phyloP scores from a whole-genome alignment of 441 rosid species.

The Populus tomentosa region DNA sequence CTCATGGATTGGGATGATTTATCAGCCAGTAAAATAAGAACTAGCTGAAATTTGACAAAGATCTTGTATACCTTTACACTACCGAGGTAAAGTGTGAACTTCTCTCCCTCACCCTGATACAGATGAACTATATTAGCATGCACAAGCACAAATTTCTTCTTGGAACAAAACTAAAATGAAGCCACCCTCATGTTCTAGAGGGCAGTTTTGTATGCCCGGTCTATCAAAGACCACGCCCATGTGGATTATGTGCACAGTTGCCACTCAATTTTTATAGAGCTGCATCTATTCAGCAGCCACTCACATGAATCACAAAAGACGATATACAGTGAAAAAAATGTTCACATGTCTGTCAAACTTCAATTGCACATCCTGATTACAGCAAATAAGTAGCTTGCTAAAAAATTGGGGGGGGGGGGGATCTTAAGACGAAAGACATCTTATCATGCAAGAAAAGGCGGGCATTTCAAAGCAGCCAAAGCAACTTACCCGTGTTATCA shows the following conservation, averaged over 20 bases:
- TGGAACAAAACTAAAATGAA: too few species aligned
- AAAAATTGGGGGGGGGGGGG: neutral
- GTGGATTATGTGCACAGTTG: too few species aligned
- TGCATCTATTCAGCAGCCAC: neutral
- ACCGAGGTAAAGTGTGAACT: neutral
- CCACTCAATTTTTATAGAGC: too few species aligned
- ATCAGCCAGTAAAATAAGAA: neutral
- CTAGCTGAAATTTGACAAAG: neutral
- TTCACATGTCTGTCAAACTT: neutral
- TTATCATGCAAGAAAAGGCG: neutral
- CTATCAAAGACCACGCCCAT: too few species aligned
- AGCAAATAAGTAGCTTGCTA: neutral
- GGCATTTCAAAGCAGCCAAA: neutral
- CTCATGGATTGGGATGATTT: neutral
- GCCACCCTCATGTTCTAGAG: neutral
- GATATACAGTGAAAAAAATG: neutral
- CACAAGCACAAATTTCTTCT: too few species aligned
- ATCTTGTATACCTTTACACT: neutral
- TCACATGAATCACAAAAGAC: neutral
- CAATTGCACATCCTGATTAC: neutral
- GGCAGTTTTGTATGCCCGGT: neutral
- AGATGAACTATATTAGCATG: too few species aligned
- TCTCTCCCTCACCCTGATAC: neutral
- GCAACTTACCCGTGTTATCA: slow-evolving; percentile 22
- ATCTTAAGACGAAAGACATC: neutral